These are phyloP conservation scores for Vickermania spadyakhi DNA, from an alignment of 208 protist species.

Conservation along the genomic window DNA sequence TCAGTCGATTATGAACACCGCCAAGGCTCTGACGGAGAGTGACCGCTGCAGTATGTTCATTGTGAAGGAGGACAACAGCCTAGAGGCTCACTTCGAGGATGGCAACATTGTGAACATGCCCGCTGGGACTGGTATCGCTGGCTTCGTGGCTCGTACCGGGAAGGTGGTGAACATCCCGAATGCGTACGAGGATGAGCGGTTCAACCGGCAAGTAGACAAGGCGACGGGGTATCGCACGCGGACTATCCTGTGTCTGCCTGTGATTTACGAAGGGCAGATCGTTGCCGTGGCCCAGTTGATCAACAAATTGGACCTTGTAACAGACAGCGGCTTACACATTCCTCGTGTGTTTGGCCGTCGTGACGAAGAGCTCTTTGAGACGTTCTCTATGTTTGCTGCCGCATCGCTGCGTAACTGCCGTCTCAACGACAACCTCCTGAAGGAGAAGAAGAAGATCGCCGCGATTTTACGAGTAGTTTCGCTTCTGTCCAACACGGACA, in stretches of 20 bases:
- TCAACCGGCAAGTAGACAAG: constrained; percentile 61
- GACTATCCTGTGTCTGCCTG: constrained; percentile 64
- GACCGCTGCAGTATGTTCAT: constrained; percentile 66
- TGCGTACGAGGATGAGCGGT: constrained; percentile 57
- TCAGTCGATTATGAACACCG: constrained; percentile 73
- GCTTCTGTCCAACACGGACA: constrained; percentile 64
- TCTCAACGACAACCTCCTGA: constrained; percentile 48
- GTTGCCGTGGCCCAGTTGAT: constrained; percentile 69
- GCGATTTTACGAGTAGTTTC: constrained; percentile 63
- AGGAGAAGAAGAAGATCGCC: constrained; percentile 61
- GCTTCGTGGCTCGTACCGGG: constrained; percentile 43
- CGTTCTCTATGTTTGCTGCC: constrained; percentile 60
- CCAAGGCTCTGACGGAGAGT: constrained; percentile 57
- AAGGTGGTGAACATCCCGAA: constrained; percentile 56
- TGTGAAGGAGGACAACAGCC: constrained; percentile 34
- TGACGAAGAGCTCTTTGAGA: constrained; percentile 65
- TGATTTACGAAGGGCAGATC: constrained; percentile 53
- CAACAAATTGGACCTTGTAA: constrained; percentile 66
- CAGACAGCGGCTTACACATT: constrained; percentile 31
- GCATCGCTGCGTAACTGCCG: constrained; percentile 62
- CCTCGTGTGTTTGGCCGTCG: constrained; percentile 36
- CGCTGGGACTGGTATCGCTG: constrained; percentile 49
- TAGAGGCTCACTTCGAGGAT: constrained; percentile 66
- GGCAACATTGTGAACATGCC: constrained; percentile 51
- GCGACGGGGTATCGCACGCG: constrained; percentile 56